Base-by-base conservation (phyloP, 1,284 basidiomycete genomes). In the Cerrena zonata region DNA sequence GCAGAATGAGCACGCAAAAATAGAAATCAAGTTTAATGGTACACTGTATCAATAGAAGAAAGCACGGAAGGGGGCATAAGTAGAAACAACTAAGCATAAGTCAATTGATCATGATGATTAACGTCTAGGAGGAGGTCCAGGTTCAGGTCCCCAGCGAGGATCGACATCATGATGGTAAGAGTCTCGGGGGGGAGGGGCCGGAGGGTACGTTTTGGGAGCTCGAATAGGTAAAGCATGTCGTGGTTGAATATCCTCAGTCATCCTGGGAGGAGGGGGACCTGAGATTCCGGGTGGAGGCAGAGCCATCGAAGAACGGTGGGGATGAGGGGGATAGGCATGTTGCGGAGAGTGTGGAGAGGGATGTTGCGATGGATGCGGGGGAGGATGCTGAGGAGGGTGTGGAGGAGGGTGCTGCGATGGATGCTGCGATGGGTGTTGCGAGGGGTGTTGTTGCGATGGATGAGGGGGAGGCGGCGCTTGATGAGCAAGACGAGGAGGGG, bases 81-180 rank as follows among this genome's bases (percentile, higher is more conserved):
- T 19, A 42, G 34, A 11, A 19, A 36, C 34, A 19, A 47, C 15
- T 15, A 47, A 15, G 12, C n/a, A n/a, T n/a, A n/a, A n/a, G n/a
- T n/a, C n/a, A n/a, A n/a, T n/a, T n/a, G n/a, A n/a, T n/a, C n/a
- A 37, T 4, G n/a, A 38, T n/a, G 11, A 21, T 47, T 34, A 47
- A 7, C 45, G 45, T 23, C 45, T 15, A 36, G 45, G 26, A 23
- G 45, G 45, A 7, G 45, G 26, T 22, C 41, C 22, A 42, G 7
- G 41, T 13, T 42, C 41, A 40, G 39, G 18, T 13, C 19, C 41
- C 41, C 41, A 42, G 13, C 41, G 41, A 42, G 41, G 41, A 23
- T 42, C 41, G 15, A 42, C 23, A 42, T 42, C 41, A n/a, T n/a
- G n/a, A 24, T 19, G 41, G 23, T 42, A 23, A 22, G 41, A 24